phyloP scores from a whole-genome alignment of 345 rosid species.

The Viola odorata region DNA sequence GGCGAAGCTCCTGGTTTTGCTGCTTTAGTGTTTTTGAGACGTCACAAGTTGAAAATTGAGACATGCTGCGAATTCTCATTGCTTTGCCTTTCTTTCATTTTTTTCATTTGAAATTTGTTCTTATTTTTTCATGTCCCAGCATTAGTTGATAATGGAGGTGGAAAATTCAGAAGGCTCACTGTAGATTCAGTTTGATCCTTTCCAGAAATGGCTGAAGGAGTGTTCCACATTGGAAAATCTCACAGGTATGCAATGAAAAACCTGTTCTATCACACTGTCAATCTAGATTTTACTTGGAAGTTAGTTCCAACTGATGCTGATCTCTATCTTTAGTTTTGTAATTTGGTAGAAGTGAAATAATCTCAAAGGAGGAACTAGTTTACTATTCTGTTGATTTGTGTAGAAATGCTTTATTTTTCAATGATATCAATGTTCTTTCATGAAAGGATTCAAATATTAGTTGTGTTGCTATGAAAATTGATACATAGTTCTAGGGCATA shows the following conservation, averaged over 20 bases:
- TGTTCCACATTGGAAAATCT: constrained; percentile 82
- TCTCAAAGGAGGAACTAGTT: too few species aligned
- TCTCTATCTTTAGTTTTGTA: neutral
- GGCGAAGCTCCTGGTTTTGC: neutral
- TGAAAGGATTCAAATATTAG: too few species aligned
- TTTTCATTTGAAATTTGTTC: neutral
- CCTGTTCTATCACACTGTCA: constrained; percentile 99
- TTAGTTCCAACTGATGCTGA: neutral
- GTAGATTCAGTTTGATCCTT: constrained; percentile 61
- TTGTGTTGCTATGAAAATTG: too few species aligned
- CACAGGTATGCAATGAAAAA: constrained; percentile 95
- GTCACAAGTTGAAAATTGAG: neutral
- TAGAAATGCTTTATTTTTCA: too few species aligned
- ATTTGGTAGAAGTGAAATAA: neutral
- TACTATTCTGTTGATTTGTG: too few species aligned
- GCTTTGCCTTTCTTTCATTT: neutral
- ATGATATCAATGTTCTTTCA: too few species aligned
- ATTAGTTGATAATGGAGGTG: constrained; percentile 78
- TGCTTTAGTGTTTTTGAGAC: neutral
- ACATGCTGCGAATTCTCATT: too few species aligned
- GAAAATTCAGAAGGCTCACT: constrained; percentile 83
- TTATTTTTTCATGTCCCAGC: constrained; percentile 33
- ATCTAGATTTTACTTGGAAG: constrained; percentile 67
- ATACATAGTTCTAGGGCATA: too few species aligned
- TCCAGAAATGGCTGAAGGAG: constrained; percentile 82